Base-by-base conservation (phyloP, 805 yeast genomes). In the Tetrapisispora fleetii region DNA sequence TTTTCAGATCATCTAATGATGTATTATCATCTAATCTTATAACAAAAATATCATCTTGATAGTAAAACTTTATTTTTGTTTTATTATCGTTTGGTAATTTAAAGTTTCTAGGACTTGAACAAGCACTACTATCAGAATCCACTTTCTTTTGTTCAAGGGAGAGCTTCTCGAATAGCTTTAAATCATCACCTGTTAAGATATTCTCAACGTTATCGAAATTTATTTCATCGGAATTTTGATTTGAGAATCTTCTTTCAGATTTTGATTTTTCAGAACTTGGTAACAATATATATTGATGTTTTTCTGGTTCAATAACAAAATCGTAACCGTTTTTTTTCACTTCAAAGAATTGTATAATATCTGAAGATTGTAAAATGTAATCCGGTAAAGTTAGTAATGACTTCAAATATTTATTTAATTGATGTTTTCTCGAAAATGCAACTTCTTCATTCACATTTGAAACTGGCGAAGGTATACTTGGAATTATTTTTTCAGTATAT, bases 381-480 rank as follows among this genome's bases (percentile, higher is more conserved):
- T 71, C 67, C 0, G 98, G 97, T 58, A 91, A 73, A 37, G 77
- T 72, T 30, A 87, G 74, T 52, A 91, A 65, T 35, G 76, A 76
- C 37, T 71, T 70, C 13, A 80, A 76, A 54, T 80, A 81, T 33
- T 74, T 73, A 56, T 80, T 78, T 50, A 80, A 62, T 55, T 76
- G 78, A 0, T 70, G 73, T 44, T 75, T 71, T 49, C 85, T 69
- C 56, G 76, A 77, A 42, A 71, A 66, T 1, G 84, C 75, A 28
- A 78, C 75, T n/a, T 78, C 68, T 68, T 91, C 97, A 54, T 40
- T 46, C 14, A 93, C 95, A 58, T 84, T 85, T 37, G 93, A 81
- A 45, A 90, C 74, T 2, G 98, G 98, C 1, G 97, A 98, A 0
- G 99, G 98, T 59, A 93, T 89, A 54, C 81, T 88, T 9, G 99